Conservation (phyloP, 768 basidiomycete genomes). For the Suillus paluster region DNA sequence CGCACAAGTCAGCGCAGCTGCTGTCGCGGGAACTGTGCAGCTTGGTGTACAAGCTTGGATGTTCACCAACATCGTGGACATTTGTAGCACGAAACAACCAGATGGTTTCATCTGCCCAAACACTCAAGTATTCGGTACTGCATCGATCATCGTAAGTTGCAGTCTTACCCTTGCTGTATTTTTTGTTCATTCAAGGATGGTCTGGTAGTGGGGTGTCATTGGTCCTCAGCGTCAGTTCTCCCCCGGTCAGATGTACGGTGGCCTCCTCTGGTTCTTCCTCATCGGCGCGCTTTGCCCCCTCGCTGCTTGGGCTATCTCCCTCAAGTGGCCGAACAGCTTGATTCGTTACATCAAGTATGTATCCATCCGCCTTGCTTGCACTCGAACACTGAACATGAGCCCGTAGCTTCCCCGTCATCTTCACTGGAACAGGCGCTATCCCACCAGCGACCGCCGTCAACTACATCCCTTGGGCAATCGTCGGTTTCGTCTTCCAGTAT, state of each 20-base stretch:
- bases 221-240: constrained; percentile 72
- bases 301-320: constrained; percentile 51
- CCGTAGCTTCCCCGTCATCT: constrained; percentile 40
- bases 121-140: constrained; percentile 54
- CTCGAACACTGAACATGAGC: background rate
- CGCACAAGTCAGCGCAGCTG: constrained; percentile 65
- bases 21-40: constrained; percentile 68
- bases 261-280: constrained; percentile 73
- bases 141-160: constrained; percentile 52
- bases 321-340: constrained; percentile 63
- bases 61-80: constrained; percentile 45
- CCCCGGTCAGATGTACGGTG: constrained; percentile 51
- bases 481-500: constrained; percentile 52
- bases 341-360: constrained; percentile 61
- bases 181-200: constrained; percentile 3
- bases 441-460: constrained; percentile 54
- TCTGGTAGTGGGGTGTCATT: constrained; percentile 55
- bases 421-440: constrained; percentile 42
- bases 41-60: constrained; percentile 70
- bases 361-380: background rate
- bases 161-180: constrained; percentile 5
- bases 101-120: constrained; percentile 33
- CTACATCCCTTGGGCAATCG: constrained; percentile 47
- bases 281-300: constrained; percentile 65
- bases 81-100: constrained; percentile 33